phyloP scores from a whole-genome alignment of 2,329 filamentous ascomycete genomes.

The Cladosporium halotolerans region DNA sequence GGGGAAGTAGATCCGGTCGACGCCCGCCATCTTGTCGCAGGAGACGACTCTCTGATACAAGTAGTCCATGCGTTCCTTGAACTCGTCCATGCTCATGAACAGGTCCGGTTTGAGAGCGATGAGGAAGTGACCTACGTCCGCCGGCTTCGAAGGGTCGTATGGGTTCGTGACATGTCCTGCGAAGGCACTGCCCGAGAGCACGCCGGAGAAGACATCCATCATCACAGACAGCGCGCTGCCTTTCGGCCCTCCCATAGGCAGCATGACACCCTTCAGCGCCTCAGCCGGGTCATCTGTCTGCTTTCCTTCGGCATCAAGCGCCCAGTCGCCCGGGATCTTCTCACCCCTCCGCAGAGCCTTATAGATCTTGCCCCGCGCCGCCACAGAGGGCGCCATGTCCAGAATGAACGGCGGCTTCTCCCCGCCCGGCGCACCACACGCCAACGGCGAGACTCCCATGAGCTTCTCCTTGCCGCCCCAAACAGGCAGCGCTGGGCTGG shows the following conservation, averaged over 20 bases:
- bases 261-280: conserved; percentile 71
- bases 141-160: conserved; percentile 55
- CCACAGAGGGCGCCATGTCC: conserved; percentile 67
- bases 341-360: conserved; percentile 62
- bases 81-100: conserved; percentile 30
- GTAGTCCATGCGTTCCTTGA: conserved; percentile 47
- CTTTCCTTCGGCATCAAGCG: conserved; percentile 61
- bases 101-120: conserved; percentile 33
- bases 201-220: conserved; percentile 83
- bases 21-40: conserved; percentile 47
- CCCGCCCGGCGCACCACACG: conserved; percentile 67
- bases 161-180: conserved; percentile 70
- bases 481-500: conserved; percentile 62
- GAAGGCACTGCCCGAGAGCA: conserved; percentile 70
- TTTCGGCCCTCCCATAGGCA: conserved; percentile 81
- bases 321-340: conserved; percentile 68
- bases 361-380: conserved; percentile 66
- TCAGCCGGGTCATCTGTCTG: conserved; percentile 52
- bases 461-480: conserved; percentile 64
- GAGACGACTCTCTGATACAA: conserved; percentile 50
- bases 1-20: conserved; percentile 52
- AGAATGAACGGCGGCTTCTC: conserved; percentile 59
- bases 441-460: conserved; percentile 67
- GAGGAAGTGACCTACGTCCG: conserved; percentile 33
- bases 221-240: conserved; percentile 67